Evolutionary conservation across 148 eudicot species (phyloP).

Genomic region (Selenicereus undatus): DNA sequence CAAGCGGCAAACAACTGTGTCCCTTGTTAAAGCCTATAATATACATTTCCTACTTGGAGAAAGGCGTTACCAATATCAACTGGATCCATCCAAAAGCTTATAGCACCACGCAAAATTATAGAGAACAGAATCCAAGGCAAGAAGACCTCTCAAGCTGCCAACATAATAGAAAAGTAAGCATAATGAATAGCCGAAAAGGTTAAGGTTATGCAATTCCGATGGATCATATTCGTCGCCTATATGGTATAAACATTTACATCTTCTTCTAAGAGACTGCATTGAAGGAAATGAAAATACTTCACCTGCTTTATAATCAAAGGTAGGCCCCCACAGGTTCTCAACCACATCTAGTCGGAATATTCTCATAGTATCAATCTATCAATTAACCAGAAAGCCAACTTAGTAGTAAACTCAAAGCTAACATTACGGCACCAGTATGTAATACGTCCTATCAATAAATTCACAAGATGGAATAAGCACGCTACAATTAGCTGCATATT

Average conservation of each 20-base stretch:
- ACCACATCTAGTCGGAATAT: constrained; percentile 66
- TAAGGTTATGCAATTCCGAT: not conserved
- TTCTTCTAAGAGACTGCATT: constrained; percentile 28
- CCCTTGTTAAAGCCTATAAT: constrained; percentile 1
- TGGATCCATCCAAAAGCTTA: constrained; percentile 23
- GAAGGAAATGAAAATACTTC: constrained; percentile 41
- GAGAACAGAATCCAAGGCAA: constrained; percentile 19
- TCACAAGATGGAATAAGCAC: constrained; percentile 11
- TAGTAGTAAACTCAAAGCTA: constrained; percentile 42
- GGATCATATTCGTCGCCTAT: constrained; percentile 7
- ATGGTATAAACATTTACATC: constrained; percentile 17
- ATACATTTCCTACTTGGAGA: not conserved
- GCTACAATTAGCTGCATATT: constrained; percentile 4
- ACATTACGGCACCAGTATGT: constrained; percentile 21
- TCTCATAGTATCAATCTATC: constrained; percentile 80
- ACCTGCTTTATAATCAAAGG: constrained; percentile 55
- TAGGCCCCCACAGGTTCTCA: constrained; percentile 58
- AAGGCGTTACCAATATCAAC: constrained; percentile 23
- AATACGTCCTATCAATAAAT: constrained; percentile 24
- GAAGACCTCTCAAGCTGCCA: constrained; percentile 31
- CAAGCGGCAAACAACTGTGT: not conserved
- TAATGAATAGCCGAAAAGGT: not conserved
- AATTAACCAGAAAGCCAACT: constrained; percentile 68
- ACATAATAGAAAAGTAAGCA: constrained; percentile 23
- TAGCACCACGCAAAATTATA: constrained; percentile 28